A percentile compares a stretch with the other conserved stretches of the same genome.
These are phyloP conservation scores for Micromonas commoda DNA, from an alignment of 139 green algal genomes.

Conservation along the genomic window DNA sequence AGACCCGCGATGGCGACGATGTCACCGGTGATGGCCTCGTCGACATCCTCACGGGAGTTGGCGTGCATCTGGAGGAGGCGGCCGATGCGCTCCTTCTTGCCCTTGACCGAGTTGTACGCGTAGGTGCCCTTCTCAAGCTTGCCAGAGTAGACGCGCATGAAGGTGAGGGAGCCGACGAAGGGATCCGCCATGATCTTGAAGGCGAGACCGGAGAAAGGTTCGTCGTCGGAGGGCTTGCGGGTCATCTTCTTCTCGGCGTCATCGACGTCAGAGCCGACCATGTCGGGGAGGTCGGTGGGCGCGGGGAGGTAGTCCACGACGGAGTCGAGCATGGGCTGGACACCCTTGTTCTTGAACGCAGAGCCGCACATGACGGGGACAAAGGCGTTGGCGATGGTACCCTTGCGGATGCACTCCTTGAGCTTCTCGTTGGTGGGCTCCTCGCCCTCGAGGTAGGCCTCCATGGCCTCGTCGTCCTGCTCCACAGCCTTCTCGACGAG, in stretches of 20 bases:
- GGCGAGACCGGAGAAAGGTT: conserved; percentile 86
- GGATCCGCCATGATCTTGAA: conserved; percentile 99
- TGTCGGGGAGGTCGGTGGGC: conserved; percentile 68
- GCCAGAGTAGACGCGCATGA: conserved; percentile 88
- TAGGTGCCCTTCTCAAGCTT: conserved; percentile 72
- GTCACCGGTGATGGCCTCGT: conserved; percentile 80
- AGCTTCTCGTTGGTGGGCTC: conserved; percentile 44
- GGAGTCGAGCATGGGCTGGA: conserved; percentile 94
- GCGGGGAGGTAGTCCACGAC: conserved; percentile 91
- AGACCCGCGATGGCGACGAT: conserved; percentile 94
- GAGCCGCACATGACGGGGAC: conserved; percentile 90
- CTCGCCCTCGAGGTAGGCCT: conserved; percentile 78
- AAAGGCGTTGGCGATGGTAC: conserved; percentile 73
- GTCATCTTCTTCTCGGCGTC: conserved; percentile 66
- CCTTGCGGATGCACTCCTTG: conserved; percentile 80
- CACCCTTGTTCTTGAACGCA: conserved; percentile 99
- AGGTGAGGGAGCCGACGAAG: conserved; percentile 93
- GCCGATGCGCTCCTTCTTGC: conserved; percentile 96
- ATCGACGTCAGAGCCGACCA: conserved; percentile 49
- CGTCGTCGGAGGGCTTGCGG: conserved; percentile 67
- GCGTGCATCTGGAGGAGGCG: conserved; percentile 98
- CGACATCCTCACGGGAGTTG: conserved; percentile 94
- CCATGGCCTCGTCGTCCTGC: conserved; percentile 60
- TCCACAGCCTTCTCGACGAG: conserved; percentile 86
- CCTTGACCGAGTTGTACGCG: conserved; percentile 83